Conservation (phyloP, 805 yeast species). For the Tetrapisispora arboricola region DNA sequence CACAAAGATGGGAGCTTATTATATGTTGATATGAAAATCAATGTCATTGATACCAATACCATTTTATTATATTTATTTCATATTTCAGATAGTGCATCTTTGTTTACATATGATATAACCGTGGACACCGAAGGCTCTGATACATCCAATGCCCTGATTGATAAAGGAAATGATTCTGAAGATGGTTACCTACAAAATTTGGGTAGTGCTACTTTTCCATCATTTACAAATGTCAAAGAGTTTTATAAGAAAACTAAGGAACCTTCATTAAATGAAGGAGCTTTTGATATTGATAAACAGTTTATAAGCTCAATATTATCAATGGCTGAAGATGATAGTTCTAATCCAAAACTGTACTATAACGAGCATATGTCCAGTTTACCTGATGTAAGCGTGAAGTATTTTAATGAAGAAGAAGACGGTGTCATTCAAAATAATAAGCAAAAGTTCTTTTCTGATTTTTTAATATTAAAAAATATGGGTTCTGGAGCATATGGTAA, state of each 20-base stretch:
- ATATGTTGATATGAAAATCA: slow-evolving; percentile 68
- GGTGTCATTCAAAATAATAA: slow-evolving; percentile 64
- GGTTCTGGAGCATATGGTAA: slow-evolving; percentile 97
- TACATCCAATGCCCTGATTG: not conserved
- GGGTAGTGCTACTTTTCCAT: not conserved
- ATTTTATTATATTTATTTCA: slow-evolving; percentile 71
- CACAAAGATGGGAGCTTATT: slow-evolving; percentile 60
- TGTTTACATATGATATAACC: not conserved
- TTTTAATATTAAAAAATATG: slow-evolving; percentile 56
- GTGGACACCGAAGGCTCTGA: not conserved
- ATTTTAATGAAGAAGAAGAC: slow-evolving; percentile 21
- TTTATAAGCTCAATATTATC: not conserved
- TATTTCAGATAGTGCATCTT: not conserved
- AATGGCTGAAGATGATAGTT: not conserved
- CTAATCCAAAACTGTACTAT: too few species aligned
- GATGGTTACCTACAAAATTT: not conserved
- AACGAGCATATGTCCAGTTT: slow-evolving; percentile 26
- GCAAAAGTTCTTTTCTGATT: slow-evolving; percentile 47
- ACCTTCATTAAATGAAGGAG: not conserved
- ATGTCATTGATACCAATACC: slow-evolving; percentile 51
- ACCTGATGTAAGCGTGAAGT: slow-evolving; percentile 55
- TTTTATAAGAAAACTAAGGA: not conserved
- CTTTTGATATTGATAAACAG: not conserved
- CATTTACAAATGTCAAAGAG: slow-evolving; percentile 28
- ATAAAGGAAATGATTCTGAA: not conserved